Evolutionary conservation across 2,329 filamentous ascomycete genomes (phyloP).

Genomic region (Monosporascus sp.): DNA sequence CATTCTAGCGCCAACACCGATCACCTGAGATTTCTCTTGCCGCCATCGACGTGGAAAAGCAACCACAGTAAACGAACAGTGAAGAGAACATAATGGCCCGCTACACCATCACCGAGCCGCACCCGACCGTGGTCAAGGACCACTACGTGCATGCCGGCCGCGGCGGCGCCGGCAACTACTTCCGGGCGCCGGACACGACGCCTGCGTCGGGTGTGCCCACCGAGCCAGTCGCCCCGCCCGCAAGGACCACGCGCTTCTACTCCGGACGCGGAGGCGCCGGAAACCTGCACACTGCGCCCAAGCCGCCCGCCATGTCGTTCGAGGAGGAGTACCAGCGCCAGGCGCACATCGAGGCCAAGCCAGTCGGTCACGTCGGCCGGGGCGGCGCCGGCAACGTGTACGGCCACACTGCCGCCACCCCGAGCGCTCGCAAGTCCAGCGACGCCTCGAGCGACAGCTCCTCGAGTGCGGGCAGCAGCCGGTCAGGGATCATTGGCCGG

Average conservation of each 20-base stretch:
- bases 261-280: slow-evolving; percentile 64
- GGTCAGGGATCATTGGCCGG: slow-evolving; percentile 34
- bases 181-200: slow-evolving; percentile 40
- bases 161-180: slow-evolving; percentile 53
- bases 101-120: slow-evolving; percentile 44
- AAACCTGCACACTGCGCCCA: slow-evolving; percentile 50
- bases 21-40: background rate
- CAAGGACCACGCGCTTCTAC: slow-evolving; percentile 50
- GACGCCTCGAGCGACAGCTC: slow-evolving; percentile 25
- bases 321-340: slow-evolving; percentile 60
- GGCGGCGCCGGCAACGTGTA: slow-evolving; percentile 59
- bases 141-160: slow-evolving; percentile 49
- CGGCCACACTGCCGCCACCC: slow-evolving; percentile 11
- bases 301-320: slow-evolving; percentile 59
- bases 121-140: slow-evolving; percentile 42
- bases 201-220: slow-evolving; percentile 41
- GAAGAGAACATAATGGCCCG: slow-evolving; percentile 30
- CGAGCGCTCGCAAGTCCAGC: slow-evolving; percentile 22
- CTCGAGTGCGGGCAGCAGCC: slow-evolving; percentile 24
- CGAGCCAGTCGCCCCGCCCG: slow-evolving; percentile 37
- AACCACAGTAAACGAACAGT: slow-evolving; percentile 3
- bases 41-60: background rate
- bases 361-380: slow-evolving; percentile 57
- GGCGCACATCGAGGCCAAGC: slow-evolving; percentile 45
- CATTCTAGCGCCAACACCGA: background rate